Percentiles rank a stretch among this genome's conserved stretches.
These are phyloP conservation scores for Neophaeococcomyces aloes DNA, from an alignment of 2,329 filamentous ascomycete species.

Conservation along the genomic window DNA sequence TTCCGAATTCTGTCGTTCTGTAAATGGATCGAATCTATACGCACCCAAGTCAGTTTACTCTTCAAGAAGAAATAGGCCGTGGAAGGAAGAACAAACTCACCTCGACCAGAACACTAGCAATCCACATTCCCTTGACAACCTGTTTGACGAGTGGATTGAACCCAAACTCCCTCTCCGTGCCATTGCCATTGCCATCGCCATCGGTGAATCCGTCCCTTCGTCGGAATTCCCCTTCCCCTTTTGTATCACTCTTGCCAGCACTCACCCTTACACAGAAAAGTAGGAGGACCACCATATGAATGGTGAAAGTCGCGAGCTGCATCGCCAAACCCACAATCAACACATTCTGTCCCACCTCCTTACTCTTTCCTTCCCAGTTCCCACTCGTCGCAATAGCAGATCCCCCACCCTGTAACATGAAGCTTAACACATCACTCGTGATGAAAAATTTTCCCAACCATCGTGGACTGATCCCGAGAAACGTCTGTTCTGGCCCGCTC, in stretches of 20 bases:
- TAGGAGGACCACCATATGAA: constrained; percentile 22
- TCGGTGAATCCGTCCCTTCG: constrained; percentile 13
- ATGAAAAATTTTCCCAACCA: constrained; percentile 40
- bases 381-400: constrained; percentile 34
- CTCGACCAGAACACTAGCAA: constrained; percentile 38
- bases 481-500: constrained; percentile 7
- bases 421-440: constrained; percentile 35
- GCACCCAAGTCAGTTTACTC: not conserved
- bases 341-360: constrained; percentile 13
- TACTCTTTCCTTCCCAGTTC: constrained; percentile 33
- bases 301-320: constrained; percentile 23
- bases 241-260: constrained; percentile 5
- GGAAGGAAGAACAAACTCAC: constrained; percentile 25
- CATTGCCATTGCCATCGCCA: not conserved
- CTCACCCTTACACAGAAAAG: constrained; percentile 21
- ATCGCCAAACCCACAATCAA: constrained; percentile 22
- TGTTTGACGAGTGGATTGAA: constrained; percentile 26
- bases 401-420: constrained; percentile 37
- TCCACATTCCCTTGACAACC: constrained; percentile 29
- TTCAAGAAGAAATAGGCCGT: constrained; percentile 6
- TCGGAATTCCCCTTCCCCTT: constrained; percentile 8
- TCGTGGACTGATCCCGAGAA: constrained; percentile 29
- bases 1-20: constrained; percentile 42
- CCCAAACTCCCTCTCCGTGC: constrained; percentile 25
- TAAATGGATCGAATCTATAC: constrained; percentile 42